Conservation (phyloP, 2,329 filamentous ascomycete genomes). For the Macrophomina tecta region DNA sequence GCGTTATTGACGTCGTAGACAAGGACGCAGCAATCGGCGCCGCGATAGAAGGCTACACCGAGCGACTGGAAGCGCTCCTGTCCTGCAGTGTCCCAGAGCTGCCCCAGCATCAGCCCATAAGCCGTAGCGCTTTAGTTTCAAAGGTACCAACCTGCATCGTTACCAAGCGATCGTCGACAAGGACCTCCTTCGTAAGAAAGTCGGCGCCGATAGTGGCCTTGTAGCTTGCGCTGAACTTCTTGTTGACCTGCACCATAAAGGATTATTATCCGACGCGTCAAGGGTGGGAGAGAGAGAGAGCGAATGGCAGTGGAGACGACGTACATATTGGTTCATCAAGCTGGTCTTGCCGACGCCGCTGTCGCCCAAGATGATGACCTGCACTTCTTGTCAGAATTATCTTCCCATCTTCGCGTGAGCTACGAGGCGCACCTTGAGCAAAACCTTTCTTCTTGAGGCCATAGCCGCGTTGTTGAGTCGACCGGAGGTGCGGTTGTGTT, state of each 20-base stretch:
- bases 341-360: slow-evolving; percentile 99
- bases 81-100: slow-evolving; percentile 98
- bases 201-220: slow-evolving; percentile 99
- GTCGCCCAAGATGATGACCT: slow-evolving; percentile 99
- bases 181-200: slow-evolving; percentile 96
- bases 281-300: not conserved
- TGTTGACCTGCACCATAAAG: slow-evolving; percentile 80
- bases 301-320: slow-evolving; percentile 40
- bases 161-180: slow-evolving; percentile 95
- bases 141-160: slow-evolving; percentile 83
- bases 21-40: slow-evolving; percentile 95
- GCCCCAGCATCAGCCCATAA: slow-evolving; percentile 34
- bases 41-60: slow-evolving; percentile 95
- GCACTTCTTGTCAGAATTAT: slow-evolving; percentile 30
- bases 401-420: slow-evolving; percentile 22
- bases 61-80: slow-evolving; percentile 98
- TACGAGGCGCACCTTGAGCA: slow-evolving; percentile 72
- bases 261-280: not conserved
- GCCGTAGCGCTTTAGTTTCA: not conserved
- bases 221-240: slow-evolving; percentile 99
- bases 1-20: slow-evolving; percentile 99
- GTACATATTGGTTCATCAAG: slow-evolving; percentile 99
- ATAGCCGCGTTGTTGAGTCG: slow-evolving; percentile 52
- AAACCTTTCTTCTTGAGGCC: slow-evolving; percentile 87
- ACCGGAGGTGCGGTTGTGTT: slow-evolving; percentile 4